phyloP scores from a whole-genome alignment of 208 protist species.

The Novymonas esmeraldas region DNA sequence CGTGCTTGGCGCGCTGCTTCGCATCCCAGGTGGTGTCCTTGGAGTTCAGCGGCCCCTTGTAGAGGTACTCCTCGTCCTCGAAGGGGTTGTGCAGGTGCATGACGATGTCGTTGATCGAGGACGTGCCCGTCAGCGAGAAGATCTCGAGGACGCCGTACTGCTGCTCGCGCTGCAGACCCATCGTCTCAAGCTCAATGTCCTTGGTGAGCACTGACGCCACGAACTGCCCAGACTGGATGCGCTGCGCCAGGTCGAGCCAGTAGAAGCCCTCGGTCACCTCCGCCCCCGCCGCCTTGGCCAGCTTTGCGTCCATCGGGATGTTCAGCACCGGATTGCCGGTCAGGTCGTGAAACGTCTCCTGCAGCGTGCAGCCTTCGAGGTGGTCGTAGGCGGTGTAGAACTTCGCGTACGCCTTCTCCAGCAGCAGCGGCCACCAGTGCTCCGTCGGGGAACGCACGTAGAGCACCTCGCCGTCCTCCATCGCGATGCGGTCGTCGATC shows the following conservation, averaged over 20 bases:
- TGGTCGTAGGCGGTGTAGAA: conserved; percentile 80
- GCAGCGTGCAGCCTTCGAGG: conserved; percentile 76
- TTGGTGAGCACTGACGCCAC: conserved; percentile 54
- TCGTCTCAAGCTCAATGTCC: conserved; percentile 29
- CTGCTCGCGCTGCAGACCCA: conserved; percentile 72
- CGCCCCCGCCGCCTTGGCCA: conserved; percentile 59
- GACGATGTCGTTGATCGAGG: conserved; percentile 51
- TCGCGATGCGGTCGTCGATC: conserved; percentile 75
- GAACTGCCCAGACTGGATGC: conserved; percentile 52
- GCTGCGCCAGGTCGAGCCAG: conserved; percentile 50
- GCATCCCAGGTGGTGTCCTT: conserved; percentile 55
- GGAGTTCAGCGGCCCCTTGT: conserved; percentile 60
- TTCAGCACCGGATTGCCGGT: conserved; percentile 80
- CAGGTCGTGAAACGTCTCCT: conserved; percentile 80
- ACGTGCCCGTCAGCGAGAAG: conserved; percentile 56
- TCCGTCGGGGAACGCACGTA: conserved; percentile 74
- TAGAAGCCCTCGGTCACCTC: conserved; percentile 49
- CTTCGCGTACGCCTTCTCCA: conserved; percentile 93
- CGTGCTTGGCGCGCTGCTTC: conserved; percentile 43
- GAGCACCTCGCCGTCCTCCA: conserved; percentile 56
- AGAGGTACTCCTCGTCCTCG: conserved; percentile 55
- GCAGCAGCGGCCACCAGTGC: conserved; percentile 84
- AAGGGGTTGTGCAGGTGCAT: conserved; percentile 77
- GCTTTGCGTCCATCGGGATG: conserved; percentile 61
- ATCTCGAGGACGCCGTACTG: conserved; percentile 71